Evolutionary conservation across 1,284 basidiomycete species (phyloP).

Genomic region (Malassezia furfur): DNA sequence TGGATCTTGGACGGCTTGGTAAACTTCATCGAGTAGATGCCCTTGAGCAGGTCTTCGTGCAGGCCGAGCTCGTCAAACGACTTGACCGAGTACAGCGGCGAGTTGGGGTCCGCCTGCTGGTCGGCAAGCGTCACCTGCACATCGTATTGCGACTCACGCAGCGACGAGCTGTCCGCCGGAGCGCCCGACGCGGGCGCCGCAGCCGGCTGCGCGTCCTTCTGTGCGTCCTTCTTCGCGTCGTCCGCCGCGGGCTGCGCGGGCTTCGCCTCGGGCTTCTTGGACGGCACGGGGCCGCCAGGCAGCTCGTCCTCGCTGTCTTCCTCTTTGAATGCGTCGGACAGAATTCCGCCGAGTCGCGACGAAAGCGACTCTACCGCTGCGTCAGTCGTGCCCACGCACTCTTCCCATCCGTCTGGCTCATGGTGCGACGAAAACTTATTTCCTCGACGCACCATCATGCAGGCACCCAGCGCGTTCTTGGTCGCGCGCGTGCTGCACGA

Average conservation of each 20-base stretch:
- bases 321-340: constrained; percentile 5
- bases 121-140: constrained; percentile 90
- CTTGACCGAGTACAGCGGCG: constrained; percentile 85
- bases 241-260: not conserved
- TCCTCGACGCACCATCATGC: constrained; percentile 8
- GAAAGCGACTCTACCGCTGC: constrained; percentile 15
- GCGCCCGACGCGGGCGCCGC: not conserved
- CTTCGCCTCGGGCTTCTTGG: constrained; percentile 17
- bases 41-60: constrained; percentile 79
- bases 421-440: constrained; percentile 3
- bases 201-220: not conserved
- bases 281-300: not conserved
- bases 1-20: constrained; percentile 98
- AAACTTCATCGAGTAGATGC: constrained; percentile 93
- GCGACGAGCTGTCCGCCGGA: not conserved
- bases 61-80: constrained; percentile 64
- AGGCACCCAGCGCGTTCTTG: constrained; percentile 21
- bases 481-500: constrained; percentile 27
- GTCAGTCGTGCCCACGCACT: constrained; percentile 3
- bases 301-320: constrained; percentile 9
- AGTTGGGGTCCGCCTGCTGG: constrained; percentile 90
- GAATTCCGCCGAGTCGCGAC: constrained; percentile 15
- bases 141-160: constrained; percentile 37
- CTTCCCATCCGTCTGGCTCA: constrained; percentile 6
- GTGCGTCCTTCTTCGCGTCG: not conserved